Evolutionary conservation across 768 basidiomycete genomes (phyloP).

Genomic region (Amanita inopinata): DNA sequence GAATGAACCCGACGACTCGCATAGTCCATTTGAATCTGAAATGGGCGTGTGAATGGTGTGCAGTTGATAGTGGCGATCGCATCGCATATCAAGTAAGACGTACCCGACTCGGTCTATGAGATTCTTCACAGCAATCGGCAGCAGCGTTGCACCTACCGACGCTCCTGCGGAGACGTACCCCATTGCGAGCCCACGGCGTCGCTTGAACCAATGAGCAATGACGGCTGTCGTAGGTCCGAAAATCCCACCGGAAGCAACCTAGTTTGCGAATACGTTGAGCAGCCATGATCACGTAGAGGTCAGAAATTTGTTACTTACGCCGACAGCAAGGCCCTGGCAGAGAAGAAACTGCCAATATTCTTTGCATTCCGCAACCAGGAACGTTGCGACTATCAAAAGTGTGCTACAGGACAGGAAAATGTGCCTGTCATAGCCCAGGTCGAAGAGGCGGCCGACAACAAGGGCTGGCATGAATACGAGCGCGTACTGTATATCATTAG

Average conservation of each 20-base stretch:
- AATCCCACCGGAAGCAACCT: constrained; percentile 45
- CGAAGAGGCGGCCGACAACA: constrained; percentile 60
- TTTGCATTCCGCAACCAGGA: constrained; percentile 64
- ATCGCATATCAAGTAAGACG: not conserved
- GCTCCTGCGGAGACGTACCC: constrained; percentile 58
- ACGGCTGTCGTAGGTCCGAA: constrained; percentile 54
- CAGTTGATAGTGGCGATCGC: too few species aligned
- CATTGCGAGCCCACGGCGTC: constrained; percentile 47
- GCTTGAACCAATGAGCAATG: constrained; percentile 68
- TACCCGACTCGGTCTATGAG: constrained; percentile 41
- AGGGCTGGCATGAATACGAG: constrained; percentile 55
- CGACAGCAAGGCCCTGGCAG: constrained; percentile 60
- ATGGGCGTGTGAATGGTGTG: too few species aligned
- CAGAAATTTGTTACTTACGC: constrained; percentile 30
- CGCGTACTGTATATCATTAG: too few species aligned
- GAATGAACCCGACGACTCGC: constrained; percentile 57
- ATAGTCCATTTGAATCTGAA: constrained; percentile 81
- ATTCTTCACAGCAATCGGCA: constrained; percentile 52
- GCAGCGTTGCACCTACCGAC: constrained; percentile 57
- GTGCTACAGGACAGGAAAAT: constrained; percentile 39
- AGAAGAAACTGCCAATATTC: constrained; percentile 73
- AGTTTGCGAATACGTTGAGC: constrained; percentile 1
- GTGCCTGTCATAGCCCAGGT: constrained; percentile 54
- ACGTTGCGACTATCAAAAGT: constrained; percentile 43
- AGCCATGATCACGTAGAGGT: too few species aligned